These are phyloP conservation scores for Musa itinerans DNA, from an alignment of 176 grass and related monocot genomes.

Conservation along the genomic window DNA sequence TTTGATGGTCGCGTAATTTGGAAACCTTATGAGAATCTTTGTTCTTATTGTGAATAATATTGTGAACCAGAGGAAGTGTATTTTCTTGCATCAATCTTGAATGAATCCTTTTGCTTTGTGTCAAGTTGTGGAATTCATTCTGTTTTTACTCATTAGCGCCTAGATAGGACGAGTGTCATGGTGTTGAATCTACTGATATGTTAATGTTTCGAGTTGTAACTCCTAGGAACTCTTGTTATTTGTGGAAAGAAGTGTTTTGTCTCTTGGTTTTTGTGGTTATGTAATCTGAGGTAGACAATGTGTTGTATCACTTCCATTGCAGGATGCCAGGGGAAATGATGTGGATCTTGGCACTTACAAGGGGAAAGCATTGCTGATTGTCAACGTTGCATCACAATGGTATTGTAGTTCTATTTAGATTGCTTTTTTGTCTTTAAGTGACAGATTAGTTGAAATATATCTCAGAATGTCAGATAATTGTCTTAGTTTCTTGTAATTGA, in stretches of 20 bases:
- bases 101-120: too few relatives aligned
- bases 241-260: background rate
- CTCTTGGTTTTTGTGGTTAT: background rate
- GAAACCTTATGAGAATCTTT: background rate
- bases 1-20: background rate
- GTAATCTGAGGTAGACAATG: background rate
- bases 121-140: background rate
- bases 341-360: slow-evolving; percentile 84
- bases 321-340: slow-evolving; percentile 85
- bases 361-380: slow-evolving; percentile 83
- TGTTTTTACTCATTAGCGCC: background rate
- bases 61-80: background rate
- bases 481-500: background rate
- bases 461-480: background rate
- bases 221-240: background rate
- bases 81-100: too few relatives aligned
- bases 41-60: background rate
- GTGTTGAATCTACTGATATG: background rate
- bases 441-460: background rate
- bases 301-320: background rate
- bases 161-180: background rate
- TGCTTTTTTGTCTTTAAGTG: background rate
- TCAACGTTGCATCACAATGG: slow-evolving; percentile 98
- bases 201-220: too few relatives aligned
- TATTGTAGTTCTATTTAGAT: slow-evolving; percentile 22